Base-by-base conservation (phyloP, 805 yeast species). In the Saccharomycopsis sp. region DNA sequence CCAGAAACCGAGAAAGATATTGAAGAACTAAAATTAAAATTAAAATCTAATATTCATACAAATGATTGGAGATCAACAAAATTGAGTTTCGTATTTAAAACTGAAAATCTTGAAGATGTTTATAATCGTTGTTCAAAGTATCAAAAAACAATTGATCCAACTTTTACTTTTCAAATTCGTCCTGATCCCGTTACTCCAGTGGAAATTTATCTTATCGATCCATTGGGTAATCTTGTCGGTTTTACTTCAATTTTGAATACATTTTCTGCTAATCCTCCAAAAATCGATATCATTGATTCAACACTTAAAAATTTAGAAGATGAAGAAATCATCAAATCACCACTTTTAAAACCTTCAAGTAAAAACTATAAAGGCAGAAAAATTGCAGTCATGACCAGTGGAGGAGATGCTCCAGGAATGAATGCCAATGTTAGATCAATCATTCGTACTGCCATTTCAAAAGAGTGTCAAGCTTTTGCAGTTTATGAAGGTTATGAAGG, bases 361-460 rank as follows among this genome's bases (percentile, higher is more conserved):
- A 31, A 34, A 21, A 30, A 13, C 23, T 19, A 23, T n/a, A 8
- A 31, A 8, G 23, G 57, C 53, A 61, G 69, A 59, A 66, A 77
- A 58, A 76, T 79, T 44, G 88, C 79, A 1, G 82, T 79, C 13
- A 79, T 79, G 85, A 79, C 87, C 1, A 77, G 85, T 1, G 88
- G 88, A 44, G 88, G 88, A 51, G 88, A 79, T 54, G 79, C 86
- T 21, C 88, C 82, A 6, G 88, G 88, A 49, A 79, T 79, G 88
- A 77, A 78, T 54, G 78, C 86, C 3, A 77, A 75, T 27, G 87
- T 79, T 19, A 62, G 87, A 46, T 84, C 86, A 3, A 80, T 79
- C 34, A 77, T 79, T 3, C 61, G 88, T 44, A 70, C 85, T 0
- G 76, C 79, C n/a, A 71, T 79, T 44, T 69, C 62, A 58, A 65